Evolutionary conservation across 2,329 filamentous ascomycete genomes (phyloP).

Genomic region (Gaeumannomyces sp.): DNA sequence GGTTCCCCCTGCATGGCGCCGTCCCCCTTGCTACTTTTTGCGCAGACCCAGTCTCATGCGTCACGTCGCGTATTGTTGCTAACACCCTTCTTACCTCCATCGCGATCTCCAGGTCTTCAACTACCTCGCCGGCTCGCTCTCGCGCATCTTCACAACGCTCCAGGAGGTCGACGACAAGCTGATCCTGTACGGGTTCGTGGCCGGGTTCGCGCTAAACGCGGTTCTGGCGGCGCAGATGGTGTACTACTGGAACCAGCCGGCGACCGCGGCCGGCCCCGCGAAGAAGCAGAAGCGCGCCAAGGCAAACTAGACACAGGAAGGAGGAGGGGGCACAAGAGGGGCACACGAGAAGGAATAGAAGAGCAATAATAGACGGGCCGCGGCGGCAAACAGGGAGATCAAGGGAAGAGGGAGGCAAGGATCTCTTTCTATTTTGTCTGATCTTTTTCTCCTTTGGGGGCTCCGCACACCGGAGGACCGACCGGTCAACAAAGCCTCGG

Average conservation of each 20-base stretch:
- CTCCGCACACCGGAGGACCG: background rate
- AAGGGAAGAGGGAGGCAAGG: no score
- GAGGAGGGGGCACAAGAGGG: no score
- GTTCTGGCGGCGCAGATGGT: slow-evolving; percentile 86
- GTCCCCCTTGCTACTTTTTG: no score
- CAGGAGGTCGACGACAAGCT: slow-evolving; percentile 96
- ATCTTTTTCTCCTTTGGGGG: background rate
- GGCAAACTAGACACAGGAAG: background rate
- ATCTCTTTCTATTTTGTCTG: background rate
- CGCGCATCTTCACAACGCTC: slow-evolving; percentile 93
- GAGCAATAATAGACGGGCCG: background rate
- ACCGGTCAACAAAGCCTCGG: background rate
- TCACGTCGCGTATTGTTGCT: background rate
- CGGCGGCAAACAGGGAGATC: background rate
- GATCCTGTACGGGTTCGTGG: slow-evolving; percentile 90
- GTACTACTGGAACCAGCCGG: slow-evolving; percentile 81
- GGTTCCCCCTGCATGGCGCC: background rate
- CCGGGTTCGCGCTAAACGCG: slow-evolving; percentile 83
- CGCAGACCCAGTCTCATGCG: no score
- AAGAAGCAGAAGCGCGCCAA: slow-evolving; percentile 30
- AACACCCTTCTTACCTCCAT: background rate
- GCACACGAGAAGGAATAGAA: background rate
- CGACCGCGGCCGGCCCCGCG: slow-evolving; percentile 22
- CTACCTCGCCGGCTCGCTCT: slow-evolving; percentile 87
- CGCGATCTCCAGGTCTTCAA: slow-evolving; percentile 75